phyloP scores from a whole-genome alignment of 495 filamentous ascomycete genomes.

The Xylaria bambusicola region DNA sequence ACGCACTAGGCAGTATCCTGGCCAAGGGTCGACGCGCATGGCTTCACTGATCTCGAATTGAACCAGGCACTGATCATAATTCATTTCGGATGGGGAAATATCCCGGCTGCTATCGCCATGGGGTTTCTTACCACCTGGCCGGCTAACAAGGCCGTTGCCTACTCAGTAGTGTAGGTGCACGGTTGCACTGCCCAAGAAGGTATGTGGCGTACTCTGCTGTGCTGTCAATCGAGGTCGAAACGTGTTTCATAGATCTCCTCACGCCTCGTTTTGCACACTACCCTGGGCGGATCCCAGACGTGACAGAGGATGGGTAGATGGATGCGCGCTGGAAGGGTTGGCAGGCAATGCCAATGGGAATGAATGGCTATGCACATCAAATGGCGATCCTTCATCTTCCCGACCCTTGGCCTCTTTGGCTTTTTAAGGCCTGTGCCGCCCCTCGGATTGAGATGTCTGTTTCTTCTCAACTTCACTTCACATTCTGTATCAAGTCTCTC shows the following conservation, averaged over 20 bases:
- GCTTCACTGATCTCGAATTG: background rate
- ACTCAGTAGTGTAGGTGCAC: too few species aligned
- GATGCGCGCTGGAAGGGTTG: too few species aligned
- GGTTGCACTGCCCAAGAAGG: slow-evolving; percentile 20
- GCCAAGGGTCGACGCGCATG: background rate
- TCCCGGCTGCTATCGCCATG: slow-evolving; percentile 1
- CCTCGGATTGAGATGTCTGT: slow-evolving; percentile 25
- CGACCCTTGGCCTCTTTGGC: slow-evolving; percentile 19
- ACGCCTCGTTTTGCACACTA: background rate
- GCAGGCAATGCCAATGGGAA: slow-evolving; percentile 21
- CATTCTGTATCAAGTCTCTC: slow-evolving; percentile 19
- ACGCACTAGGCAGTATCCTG: background rate
- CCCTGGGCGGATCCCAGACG: slow-evolving; percentile 18
- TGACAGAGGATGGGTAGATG: slow-evolving; percentile 9
- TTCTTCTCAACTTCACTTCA: slow-evolving; percentile 30
- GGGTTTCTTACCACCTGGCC: background rate
- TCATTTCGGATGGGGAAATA: slow-evolving; percentile 11
- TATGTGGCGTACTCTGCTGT: too few species aligned
- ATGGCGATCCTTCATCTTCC: slow-evolving; percentile 36
- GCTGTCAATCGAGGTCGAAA: slow-evolving; percentile 37
- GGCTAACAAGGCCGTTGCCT: slow-evolving; percentile 20
- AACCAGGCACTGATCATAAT: slow-evolving; percentile 15
- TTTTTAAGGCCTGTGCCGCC: slow-evolving; percentile 37
- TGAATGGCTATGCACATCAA: too few species aligned
- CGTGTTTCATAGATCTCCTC: slow-evolving; percentile 41